phyloP scores from a whole-genome alignment of 2,329 filamentous ascomycete species.

The Helotiales sp. region DNA sequence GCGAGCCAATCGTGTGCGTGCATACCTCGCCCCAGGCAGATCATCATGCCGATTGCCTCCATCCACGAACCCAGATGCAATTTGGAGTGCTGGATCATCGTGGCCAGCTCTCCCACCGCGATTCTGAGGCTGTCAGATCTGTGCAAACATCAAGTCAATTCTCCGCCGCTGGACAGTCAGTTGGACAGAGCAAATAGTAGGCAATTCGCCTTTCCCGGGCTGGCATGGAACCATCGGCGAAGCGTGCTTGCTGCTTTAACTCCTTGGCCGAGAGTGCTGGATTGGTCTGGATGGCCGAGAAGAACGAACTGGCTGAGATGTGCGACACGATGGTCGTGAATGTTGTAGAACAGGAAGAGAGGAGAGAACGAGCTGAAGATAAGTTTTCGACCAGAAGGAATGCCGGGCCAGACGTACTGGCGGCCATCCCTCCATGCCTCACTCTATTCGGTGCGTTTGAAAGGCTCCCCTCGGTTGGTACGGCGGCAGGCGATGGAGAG shows the following conservation, averaged over 20 bases:
- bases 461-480: conserved; percentile 20
- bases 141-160: background rate
- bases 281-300: background rate
- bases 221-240: conserved; percentile 14
- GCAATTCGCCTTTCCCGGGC: background rate
- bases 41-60: conserved; percentile 5
- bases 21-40: background rate
- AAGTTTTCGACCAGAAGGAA: background rate
- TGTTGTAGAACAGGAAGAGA: conserved; percentile 7
- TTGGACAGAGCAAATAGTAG: conserved; percentile 16
- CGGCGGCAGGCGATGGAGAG: conserved; percentile 14
- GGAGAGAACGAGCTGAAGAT: conserved; percentile 1
- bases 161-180: background rate
- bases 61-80: conserved; percentile 13
- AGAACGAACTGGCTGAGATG: conserved; percentile 1
- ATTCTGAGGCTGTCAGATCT: background rate
- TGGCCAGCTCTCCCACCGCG: background rate
- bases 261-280: background rate
- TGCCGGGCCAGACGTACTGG: conserved; percentile 6
- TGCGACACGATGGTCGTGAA: conserved; percentile 6
- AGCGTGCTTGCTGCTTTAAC: conserved; percentile 25
- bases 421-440: conserved; percentile 9
- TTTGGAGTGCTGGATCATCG: background rate
- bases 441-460: conserved; percentile 19
- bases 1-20: conserved; percentile 16